A percentile compares a stretch with the other conserved stretches of the same genome.
phyloP scores from a whole-genome alignment of 192 early-diverging fungal genomes.

The Coemansia sp. region DNA sequence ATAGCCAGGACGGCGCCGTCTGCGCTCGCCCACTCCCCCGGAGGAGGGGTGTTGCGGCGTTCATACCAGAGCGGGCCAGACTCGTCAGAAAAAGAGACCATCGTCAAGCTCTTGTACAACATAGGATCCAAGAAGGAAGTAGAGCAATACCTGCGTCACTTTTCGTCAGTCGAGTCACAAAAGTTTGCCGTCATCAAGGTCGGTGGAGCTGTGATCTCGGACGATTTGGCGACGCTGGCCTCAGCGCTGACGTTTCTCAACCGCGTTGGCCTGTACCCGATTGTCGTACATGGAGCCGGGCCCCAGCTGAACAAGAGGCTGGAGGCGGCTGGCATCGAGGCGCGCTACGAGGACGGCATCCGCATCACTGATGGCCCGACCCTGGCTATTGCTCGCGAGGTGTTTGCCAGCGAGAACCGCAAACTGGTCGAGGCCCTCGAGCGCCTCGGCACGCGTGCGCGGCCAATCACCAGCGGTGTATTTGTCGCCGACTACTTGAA shows the following conservation, averaged over 20 bases:
- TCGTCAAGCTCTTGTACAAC: slow-evolving; percentile 89
- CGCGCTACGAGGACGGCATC: slow-evolving; percentile 96
- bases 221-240: slow-evolving; percentile 91
- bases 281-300: slow-evolving; percentile 97
- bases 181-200: slow-evolving; percentile 99
- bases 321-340: slow-evolving; percentile 89
- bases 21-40: not conserved
- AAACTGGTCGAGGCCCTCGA: slow-evolving; percentile 97
- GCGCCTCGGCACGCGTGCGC: slow-evolving; percentile 86
- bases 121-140: slow-evolving; percentile 99
- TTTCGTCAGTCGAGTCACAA: slow-evolving; percentile 96
- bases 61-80: slow-evolving; percentile 35
- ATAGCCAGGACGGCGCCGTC: slow-evolving; percentile 1
- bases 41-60: slow-evolving; percentile 2
- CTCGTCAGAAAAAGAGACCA: slow-evolving; percentile 71
- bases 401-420: slow-evolving; percentile 94
- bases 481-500: slow-evolving; percentile 97
- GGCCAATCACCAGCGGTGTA: slow-evolving; percentile 95
- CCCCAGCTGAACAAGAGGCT: slow-evolving; percentile 92
- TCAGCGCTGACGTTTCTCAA: slow-evolving; percentile 95
- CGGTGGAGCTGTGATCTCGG: slow-evolving; percentile 91
- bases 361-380: slow-evolving; percentile 94
- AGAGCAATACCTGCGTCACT: slow-evolving; percentile 96
- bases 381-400: slow-evolving; percentile 87
- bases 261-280: slow-evolving; percentile 96